Conservation (phyloP, 1,139 yeast genomes). For the Wickerhamomyces sp. region DNA sequence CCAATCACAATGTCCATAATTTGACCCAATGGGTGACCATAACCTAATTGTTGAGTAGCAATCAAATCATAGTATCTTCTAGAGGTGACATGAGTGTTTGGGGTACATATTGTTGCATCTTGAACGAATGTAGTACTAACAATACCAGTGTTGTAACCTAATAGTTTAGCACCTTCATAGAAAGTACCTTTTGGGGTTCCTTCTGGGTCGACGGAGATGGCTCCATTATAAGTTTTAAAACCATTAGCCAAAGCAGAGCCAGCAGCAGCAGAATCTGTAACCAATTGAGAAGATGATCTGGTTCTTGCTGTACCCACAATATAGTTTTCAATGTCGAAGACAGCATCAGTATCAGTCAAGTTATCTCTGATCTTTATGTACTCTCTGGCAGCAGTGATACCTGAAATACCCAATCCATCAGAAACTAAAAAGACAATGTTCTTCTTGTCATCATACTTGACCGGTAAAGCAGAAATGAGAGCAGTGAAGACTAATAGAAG, state of each 20-base stretch:
- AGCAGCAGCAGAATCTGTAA: constrained; percentile 25
- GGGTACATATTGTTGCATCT: constrained; percentile 25
- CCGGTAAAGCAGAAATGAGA: constrained; percentile 18
- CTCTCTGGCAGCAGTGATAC: constrained; percentile 22
- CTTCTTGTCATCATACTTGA: constrained; percentile 21
- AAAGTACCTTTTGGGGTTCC: constrained; percentile 23
- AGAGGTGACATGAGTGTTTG: constrained; percentile 20
- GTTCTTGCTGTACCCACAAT: constrained; percentile 23
- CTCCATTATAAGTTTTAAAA: constrained; percentile 23
- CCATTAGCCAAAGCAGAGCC: constrained; percentile 22
- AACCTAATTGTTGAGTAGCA: constrained; percentile 24
- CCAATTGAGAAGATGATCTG: constrained; percentile 18
- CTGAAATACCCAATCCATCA: constrained; percentile 22
- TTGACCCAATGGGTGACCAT: constrained; percentile 22
- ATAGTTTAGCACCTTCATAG: constrained; percentile 23
- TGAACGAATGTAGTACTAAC: constrained; percentile 24
- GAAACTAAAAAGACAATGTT: constrained; percentile 23
- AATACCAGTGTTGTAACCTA: constrained; percentile 22
- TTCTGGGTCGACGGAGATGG: constrained; percentile 21
- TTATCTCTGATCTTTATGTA: constrained; percentile 15
- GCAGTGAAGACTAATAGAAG: constrained; percentile 18
- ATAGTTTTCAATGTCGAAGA: constrained; percentile 20
- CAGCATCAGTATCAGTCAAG: constrained; percentile 15
- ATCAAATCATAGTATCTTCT: constrained; percentile 19
- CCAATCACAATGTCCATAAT: constrained; percentile 23